Evolutionary conservation across 805 yeast genomes (phyloP).

Genomic region (Brettanomyces bruxellensis): DNA sequence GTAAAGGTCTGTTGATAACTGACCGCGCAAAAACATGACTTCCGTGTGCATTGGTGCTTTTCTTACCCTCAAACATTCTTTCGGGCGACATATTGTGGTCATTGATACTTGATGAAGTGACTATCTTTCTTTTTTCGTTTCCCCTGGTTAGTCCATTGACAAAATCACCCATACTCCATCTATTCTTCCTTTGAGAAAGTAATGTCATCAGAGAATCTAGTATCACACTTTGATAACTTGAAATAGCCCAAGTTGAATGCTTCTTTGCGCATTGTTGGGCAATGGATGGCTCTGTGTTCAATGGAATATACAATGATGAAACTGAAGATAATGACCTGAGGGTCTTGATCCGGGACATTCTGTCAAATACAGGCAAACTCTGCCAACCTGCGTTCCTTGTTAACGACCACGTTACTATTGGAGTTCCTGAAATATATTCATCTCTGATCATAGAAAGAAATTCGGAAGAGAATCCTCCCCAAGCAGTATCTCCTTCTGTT

Average conservation of each 20-base stretch:
- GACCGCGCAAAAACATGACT: conserved; percentile 20
- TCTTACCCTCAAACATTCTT: too few species aligned
- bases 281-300: conserved; percentile 21
- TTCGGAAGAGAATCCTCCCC: conserved; percentile 70
- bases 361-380: conserved; percentile 4
- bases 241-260: conserved; percentile 34
- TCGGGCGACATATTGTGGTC: too few species aligned
- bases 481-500: conserved; percentile 66
- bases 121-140: conserved; percentile 23
- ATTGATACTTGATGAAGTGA: not conserved
- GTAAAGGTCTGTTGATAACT: conserved; percentile 15
- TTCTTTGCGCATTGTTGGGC: too few species aligned
- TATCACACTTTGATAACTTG: conserved; percentile 28
- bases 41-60: not conserved
- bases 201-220: conserved; percentile 38
- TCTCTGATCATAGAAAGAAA: conserved; percentile 52
- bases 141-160: conserved; percentile 34
- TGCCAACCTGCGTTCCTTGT: conserved; percentile 1
- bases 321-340: conserved; percentile 36
- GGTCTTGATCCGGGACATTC: conserved; percentile 35
- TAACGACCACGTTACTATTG: conserved; percentile 39
- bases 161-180: conserved; percentile 34
- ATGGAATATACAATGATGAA: conserved; percentile 50
- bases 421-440: conserved; percentile 50
- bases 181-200: conserved; percentile 16